Percentiles rank a stretch among this genome's conserved stretches.
phyloP scores from a whole-genome alignment of 208 protist genomes.

The Tritrichomonas foetus region DNA sequence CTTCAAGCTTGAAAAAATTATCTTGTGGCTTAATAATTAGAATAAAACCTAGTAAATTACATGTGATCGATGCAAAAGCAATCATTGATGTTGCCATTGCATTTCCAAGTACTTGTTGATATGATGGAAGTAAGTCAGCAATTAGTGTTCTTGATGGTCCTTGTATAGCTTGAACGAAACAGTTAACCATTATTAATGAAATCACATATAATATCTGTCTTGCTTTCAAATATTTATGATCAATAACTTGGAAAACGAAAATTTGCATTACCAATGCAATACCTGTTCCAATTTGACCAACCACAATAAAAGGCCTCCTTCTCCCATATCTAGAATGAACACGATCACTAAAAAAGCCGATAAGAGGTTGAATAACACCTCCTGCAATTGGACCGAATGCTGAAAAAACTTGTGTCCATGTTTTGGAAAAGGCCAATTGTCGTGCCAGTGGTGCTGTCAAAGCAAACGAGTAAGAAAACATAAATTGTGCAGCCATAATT shows the following conservation, averaged over 20 bases:
- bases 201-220: neutral
- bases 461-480: too few species aligned
- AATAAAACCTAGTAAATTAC: neutral
- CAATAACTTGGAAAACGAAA: neutral
- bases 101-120: neutral
- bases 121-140: neutral
- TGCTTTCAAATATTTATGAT: neutral
- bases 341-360: neutral
- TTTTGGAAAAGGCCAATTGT: too few species aligned
- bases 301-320: neutral
- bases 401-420: too few species aligned
- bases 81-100: neutral
- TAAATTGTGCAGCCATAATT: too few species aligned
- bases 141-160: constrained; percentile 12
- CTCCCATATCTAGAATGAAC: neutral
- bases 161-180: neutral
- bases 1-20: neutral
- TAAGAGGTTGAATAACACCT: neutral
- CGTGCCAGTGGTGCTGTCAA: too few species aligned
- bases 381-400: neutral
- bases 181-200: neutral
- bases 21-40: neutral
- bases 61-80: neutral
- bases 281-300: neutral
- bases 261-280: neutral